phyloP scores from a whole-genome alignment of 768 basidiomycete genomes.

The Pluteus cervinus region DNA sequence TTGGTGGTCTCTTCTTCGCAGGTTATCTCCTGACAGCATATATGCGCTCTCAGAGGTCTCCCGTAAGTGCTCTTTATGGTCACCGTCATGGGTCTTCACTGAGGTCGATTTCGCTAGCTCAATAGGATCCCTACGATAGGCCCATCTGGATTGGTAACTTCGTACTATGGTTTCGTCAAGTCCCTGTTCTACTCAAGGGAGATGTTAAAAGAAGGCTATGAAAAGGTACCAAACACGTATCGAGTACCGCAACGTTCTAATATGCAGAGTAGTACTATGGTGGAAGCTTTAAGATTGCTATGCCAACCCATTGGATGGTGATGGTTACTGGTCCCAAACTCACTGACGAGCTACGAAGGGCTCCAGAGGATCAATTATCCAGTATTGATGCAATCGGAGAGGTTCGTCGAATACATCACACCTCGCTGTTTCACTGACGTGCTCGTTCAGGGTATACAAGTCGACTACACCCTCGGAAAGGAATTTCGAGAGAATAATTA shows the following conservation, averaged over 20 bases:
- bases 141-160: slow-evolving; percentile 23
- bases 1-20: no score
- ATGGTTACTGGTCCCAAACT: slow-evolving; percentile 31
- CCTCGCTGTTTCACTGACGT: not conserved
- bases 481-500: slow-evolving; percentile 16
- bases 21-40: no score
- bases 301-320: slow-evolving; percentile 38
- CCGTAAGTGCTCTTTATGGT: no score
- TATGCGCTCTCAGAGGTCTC: no score
- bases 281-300: slow-evolving; percentile 35
- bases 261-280: slow-evolving; percentile 14
- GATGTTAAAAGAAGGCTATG: slow-evolving; percentile 27
- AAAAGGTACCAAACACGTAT: slow-evolving; percentile 14
- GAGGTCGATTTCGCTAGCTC: no score
- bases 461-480: slow-evolving; percentile 28
- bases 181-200: slow-evolving; percentile 17
- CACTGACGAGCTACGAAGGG: slow-evolving; percentile 41
- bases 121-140: slow-evolving; percentile 36
- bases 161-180: slow-evolving; percentile 21
- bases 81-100: no score
- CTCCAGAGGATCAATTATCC: slow-evolving; percentile 41
- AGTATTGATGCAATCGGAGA: slow-evolving; percentile 31
- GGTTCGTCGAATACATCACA: slow-evolving; percentile 16
- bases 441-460: slow-evolving; percentile 19
- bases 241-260: not conserved